Conservation (phyloP, 2,329 filamentous ascomycete species). For the Neurospora sp. region DNA sequence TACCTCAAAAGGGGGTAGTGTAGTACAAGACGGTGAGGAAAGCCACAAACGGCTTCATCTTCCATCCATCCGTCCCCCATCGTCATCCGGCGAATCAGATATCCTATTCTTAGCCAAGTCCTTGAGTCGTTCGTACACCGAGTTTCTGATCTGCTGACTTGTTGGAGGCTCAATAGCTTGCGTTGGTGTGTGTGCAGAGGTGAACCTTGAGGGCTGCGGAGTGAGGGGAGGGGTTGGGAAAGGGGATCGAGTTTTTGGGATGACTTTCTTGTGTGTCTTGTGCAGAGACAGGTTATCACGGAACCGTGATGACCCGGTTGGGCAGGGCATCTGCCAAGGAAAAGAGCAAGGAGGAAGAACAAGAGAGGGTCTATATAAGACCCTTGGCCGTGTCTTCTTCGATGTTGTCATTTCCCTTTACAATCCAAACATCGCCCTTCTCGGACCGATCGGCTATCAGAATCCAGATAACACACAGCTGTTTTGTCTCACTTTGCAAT, state of each 20-base stretch:
- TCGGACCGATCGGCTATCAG: not conserved
- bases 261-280: not conserved
- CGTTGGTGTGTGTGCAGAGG: not conserved
- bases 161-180: not conserved
- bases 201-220: not conserved
- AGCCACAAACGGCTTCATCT: not conserved
- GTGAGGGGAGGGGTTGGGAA: not conserved
- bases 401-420: not conserved
- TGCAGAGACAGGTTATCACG: not conserved
- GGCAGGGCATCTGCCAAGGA: not conserved
- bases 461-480: too few species aligned
- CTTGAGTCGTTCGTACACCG: not conserved
- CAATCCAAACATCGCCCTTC: not conserved
- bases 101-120: not conserved
- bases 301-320: not conserved
- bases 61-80: not conserved
- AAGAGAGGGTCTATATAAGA: not conserved
- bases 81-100: not conserved
- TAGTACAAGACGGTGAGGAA: not conserved
- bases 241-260: not conserved
- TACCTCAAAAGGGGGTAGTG: not conserved
- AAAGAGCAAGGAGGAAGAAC: not conserved
- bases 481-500: not conserved
- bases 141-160: not conserved
- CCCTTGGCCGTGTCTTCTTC: not conserved